Evolutionary conservation across 305 asterid species (phyloP), one percentile per base, ranked within the genome.

Genomic region (Solanum hybrid): DNA sequence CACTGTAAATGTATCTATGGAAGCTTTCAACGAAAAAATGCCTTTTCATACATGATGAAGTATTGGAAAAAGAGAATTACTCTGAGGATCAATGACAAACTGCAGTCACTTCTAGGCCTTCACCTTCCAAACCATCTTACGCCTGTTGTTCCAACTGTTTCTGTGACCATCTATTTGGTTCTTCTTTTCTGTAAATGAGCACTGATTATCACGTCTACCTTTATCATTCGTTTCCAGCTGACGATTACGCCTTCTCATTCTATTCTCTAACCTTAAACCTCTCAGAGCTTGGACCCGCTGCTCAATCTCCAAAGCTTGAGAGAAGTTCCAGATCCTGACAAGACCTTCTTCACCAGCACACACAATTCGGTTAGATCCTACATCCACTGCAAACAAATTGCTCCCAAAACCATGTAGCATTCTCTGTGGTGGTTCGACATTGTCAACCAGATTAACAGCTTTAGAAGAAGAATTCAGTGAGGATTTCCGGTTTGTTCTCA

Each of bases 281-380:
- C 96, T 94, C 89, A 92, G 87, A 28, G 91, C 80, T 71, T 93
- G 93, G 79, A 92, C 94, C 89, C 98, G 91, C 91, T 93, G 91
- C 92, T 97, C 99, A 34, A 94, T 95, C 94, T 97, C 98, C 91
- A 96, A 91, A 75, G 99, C 98, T 91, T 95, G 96, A n/a, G 99
- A 96, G 90, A 97, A 97, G 91, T 97, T 96, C 99, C 99, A 97
- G 86, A 97, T 95, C 92, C 98, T 95, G 7, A 97, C 97, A 84
- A 96, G 94, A 69, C 99, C 99, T 91, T 97, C 98, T 94, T 97
- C 99, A 87, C 99, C 98, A 88, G 95, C 98, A 88, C 99, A 96
- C 22, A 96, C 98, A 80, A 97, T 96, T 33, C 99, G 98, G 89
- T 97, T 98, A 64, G 88, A 93, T 36, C 99, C 99, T 87, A 96